Base-by-base conservation (phyloP, 108 stramenopile species). In the Cyclotella sp. region DNA sequence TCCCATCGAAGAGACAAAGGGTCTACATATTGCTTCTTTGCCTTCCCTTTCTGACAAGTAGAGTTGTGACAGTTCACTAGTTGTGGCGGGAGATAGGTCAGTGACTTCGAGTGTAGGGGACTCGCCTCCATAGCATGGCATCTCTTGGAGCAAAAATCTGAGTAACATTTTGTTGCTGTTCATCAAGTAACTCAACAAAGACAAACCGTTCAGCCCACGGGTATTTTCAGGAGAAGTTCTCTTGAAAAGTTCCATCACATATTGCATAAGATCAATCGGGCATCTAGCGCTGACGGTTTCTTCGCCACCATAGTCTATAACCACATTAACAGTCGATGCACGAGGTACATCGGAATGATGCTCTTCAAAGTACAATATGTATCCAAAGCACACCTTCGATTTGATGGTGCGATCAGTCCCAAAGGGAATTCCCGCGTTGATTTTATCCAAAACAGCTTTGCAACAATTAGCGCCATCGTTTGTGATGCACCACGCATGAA, bases 351-450 rank as follows among this genome's bases (percentile, higher is more conserved):
- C 29, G 24, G n/a, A n/a, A n/a, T 14, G 21, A 16, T 22, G 27
- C 9, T 26, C 64, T 29, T 69, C 54, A 70, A 84, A 45, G 19
- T 44, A 69, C 13, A 81, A 22, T 67, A 86, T 69, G 44, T 84
- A 86, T 39, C 86, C 86, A 12, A 86, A 72, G 44, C 69, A 83
- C 21, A 73, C 51, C 54, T 57, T 67, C n/a, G 57, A 43, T 51
- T 59, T 82, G 52, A 42, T 72, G 30, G 67, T 57, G 18, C 42
- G 57, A 27, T 60, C 69, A 22, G 60, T 57, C 24, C 66, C 59
- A 12, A 61, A 26, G 24, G 86, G 86, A 22, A 86, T 81, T 9
- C 75, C 64, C 30, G 79, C 73, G 41, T 84, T 75, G 59, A 86
- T 62, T 13, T 80, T 69, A 46, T 74, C 76, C 15, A 70, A 16